phyloP scores from a whole-genome alignment of 306 rosid species.

The Acmispon strigosus region DNA sequence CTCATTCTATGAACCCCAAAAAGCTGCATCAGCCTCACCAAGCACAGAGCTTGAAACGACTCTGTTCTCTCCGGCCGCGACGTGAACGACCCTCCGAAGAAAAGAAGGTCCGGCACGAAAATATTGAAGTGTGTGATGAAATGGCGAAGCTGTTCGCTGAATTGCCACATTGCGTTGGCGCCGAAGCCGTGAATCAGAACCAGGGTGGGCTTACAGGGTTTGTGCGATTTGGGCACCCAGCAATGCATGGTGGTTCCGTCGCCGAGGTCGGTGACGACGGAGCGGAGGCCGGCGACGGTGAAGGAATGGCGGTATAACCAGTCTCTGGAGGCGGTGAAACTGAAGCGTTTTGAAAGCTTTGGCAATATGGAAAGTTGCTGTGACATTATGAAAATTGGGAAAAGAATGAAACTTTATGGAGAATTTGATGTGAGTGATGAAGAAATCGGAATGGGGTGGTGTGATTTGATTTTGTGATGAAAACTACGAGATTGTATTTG shows the following conservation, averaged over 20 bases:
- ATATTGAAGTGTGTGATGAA: constrained; percentile 43
- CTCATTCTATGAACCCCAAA: constrained; percentile 38
- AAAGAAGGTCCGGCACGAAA: constrained; percentile 71
- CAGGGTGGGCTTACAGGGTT: constrained; percentile 36
- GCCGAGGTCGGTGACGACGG: constrained; percentile 38
- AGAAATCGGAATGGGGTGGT: neutral
- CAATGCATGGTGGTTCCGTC: constrained; percentile 67
- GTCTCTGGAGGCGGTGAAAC: constrained; percentile 56
- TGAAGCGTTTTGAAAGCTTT: constrained; percentile 32
- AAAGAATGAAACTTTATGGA: neutral
- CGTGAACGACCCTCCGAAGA: constrained; percentile 64
- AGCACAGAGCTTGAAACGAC: constrained; percentile 49
- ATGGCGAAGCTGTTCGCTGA: constrained; percentile 42
- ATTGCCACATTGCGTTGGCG: constrained; percentile 86
- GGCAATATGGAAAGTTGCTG: constrained; percentile 1
- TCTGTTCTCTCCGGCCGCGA: constrained; percentile 43
- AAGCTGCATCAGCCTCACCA: constrained; percentile 44
- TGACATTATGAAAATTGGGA: neutral
- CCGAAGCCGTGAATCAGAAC: constrained; percentile 74
- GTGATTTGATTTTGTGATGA: too few species aligned
- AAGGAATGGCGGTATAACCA: constrained; percentile 51
- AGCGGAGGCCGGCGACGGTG: constrained; percentile 50
- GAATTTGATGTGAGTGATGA: neutral
- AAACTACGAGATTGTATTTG: neutral
- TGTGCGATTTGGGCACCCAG: constrained; percentile 53